Evolutionary conservation across 495 filamentous ascomycete species (phyloP), one percentile per base, ranked within the genome.

Genomic region (Aspergillus campestris): DNA sequence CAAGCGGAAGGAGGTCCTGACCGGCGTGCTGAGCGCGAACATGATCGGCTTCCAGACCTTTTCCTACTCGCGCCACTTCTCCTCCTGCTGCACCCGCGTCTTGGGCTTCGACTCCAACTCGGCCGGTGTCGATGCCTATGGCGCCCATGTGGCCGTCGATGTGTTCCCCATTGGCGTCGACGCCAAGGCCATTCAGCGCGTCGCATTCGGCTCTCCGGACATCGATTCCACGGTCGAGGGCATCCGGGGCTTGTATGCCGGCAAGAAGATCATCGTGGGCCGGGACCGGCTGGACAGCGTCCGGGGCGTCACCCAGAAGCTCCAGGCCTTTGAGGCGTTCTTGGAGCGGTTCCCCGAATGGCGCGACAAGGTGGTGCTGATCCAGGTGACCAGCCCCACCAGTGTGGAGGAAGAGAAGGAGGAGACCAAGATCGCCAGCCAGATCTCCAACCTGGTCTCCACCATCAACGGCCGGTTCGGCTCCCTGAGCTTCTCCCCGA

Each of bases 111-210:
- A 88, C 12, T 91, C 88, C 3, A 81, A 75, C 14, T 79, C 82
- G 2, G 78, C 79, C 30, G 89, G 89, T 0, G 84, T 95, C 0
- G 86, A 94, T 64, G 88, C 87, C 3, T 94, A 89, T 53, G 90
- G 90, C 6, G 73, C 83, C 8, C 86, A 91, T 53, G 86, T 92
- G 30, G 84, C 86, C 34, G 84, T 95, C 24, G 89, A 89, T 49
- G 86, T 90, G 11, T 89, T 92, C 61, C 87, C 90, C 5, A 95
- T 94, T 44, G 90, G 90, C 12, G 91, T 96, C 42, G 84, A 94
- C 61, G 85, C 80, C 13, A 73, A 70, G 30, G 77, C 80, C 40
- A 82, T 89, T 18, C 79, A 87, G 48, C 73, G 74, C 42, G 66
- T 78, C 18, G 87, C 87, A 0, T 94, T 86, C 61, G 77, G 74